Conservation (phyloP, 2,329 filamentous ascomycete species). For the Curvularia verruculosa region DNA sequence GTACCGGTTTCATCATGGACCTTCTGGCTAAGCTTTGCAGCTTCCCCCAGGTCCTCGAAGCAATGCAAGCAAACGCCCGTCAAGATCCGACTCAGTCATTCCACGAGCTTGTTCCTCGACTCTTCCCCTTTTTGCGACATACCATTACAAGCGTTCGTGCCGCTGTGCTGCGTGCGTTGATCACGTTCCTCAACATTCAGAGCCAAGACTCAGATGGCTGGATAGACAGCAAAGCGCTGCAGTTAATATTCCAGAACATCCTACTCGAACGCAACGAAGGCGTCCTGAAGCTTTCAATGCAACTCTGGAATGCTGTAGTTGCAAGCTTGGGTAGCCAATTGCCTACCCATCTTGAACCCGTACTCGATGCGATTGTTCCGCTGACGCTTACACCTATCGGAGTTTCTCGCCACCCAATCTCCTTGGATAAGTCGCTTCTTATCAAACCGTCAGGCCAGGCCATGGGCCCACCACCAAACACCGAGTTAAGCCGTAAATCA, state of each 20-base stretch:
- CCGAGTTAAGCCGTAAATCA: constrained; percentile 35
- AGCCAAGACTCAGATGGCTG: constrained; percentile 81
- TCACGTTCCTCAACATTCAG: constrained; percentile 90
- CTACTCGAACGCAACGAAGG: constrained; percentile 88
- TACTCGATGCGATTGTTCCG: constrained; percentile 81
- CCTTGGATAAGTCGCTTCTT: constrained; percentile 89
- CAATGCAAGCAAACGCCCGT: constrained; percentile 86
- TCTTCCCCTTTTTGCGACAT: constrained; percentile 95
- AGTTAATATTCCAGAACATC: constrained; percentile 93
- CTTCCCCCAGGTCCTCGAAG: constrained; percentile 87
- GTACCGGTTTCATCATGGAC: constrained; percentile 98
- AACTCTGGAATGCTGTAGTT: constrained; percentile 84
- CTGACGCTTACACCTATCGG: constrained; percentile 90
- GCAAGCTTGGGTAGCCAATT: constrained; percentile 70
- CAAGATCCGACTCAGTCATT: constrained; percentile 88
- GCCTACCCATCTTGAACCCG: constrained; percentile 72
- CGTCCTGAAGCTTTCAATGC: constrained; percentile 80
- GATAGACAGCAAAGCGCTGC: constrained; percentile 87
- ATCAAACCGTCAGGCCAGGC: constrained; percentile 90
- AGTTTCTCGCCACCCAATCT: constrained; percentile 85
- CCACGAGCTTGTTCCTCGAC: constrained; percentile 84
- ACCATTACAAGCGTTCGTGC: constrained; percentile 96
- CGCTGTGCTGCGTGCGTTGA: constrained; percentile 87
- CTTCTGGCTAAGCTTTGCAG: constrained; percentile 92
- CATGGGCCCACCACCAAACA: constrained; percentile 63